Percentiles rank a stretch among this genome's conserved stretches.
phyloP scores from a whole-genome alignment of 2,329 filamentous ascomycete species.

The Penicillium psychrosexuale region DNA sequence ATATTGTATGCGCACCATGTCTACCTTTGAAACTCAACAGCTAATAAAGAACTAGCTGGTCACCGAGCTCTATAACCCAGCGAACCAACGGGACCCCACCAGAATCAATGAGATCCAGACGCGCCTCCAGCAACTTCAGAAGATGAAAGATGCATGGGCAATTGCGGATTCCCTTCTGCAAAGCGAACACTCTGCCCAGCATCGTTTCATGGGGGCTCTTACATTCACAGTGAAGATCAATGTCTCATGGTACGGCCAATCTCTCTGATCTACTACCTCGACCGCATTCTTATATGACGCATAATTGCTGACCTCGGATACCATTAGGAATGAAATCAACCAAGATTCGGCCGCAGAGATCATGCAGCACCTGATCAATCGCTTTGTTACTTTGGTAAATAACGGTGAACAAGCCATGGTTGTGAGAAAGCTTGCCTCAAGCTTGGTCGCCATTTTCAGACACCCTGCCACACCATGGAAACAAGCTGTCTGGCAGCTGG shows the following conservation, averaged over 20 bases:
- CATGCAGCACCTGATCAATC: constrained; percentile 41
- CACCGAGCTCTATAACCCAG: constrained; percentile 41
- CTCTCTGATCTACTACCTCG: neutral
- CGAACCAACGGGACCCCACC: constrained; percentile 44
- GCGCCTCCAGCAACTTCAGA: constrained; percentile 73
- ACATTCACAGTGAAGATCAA: constrained; percentile 95
- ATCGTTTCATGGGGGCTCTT: constrained; percentile 88
- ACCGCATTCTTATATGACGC: too few relatives aligned
- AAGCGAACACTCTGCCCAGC: constrained; percentile 63
- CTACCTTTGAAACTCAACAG: neutral
- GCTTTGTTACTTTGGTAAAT: constrained; percentile 43
- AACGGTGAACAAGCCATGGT: constrained; percentile 40
- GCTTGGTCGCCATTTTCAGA: constrained; percentile 45
- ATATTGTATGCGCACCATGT: constrained; percentile 4
- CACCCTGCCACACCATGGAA: constrained; percentile 41
- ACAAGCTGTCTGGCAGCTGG: constrained; percentile 35
- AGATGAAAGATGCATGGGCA: constrained; percentile 77
- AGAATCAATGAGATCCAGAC: constrained; percentile 61
- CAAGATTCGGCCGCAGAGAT: constrained; percentile 35
- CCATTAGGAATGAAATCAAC: constrained; percentile 36
- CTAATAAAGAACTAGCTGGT: constrained; percentile 35
- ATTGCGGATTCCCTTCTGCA: constrained; percentile 73
- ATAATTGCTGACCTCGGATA: neutral
- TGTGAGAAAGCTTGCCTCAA: constrained; percentile 48
- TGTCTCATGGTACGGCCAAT: constrained; percentile 65